These are phyloP conservation scores for Camellia japonica DNA, from an alignment of 148 eudicot species.

Conservation along the genomic window DNA sequence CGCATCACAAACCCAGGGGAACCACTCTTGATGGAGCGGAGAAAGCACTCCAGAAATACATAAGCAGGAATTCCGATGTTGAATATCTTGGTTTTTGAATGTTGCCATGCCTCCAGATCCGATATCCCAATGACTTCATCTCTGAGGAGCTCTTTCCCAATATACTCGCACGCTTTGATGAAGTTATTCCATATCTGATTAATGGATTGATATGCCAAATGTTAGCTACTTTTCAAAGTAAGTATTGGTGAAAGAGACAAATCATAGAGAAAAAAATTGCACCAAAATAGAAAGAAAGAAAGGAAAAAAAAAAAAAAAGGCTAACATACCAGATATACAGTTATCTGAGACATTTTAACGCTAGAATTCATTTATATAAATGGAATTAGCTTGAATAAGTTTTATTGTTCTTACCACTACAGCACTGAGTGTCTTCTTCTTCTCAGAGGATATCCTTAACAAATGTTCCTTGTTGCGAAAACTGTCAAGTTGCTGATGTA, in stretches of 20 bases:
- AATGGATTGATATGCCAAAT: not conserved
- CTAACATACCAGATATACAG: not conserved
- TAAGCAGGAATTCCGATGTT: constrained; percentile 21
- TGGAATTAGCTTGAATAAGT: not conserved
- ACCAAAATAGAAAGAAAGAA: not conserved
- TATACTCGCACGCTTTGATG: constrained; percentile 11
- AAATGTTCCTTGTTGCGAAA: not conserved
- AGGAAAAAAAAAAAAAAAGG: no score
- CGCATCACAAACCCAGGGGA: constrained; percentile 13
- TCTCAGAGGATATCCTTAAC: not conserved
- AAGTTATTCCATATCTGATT: constrained; percentile 12
- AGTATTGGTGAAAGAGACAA: not conserved
- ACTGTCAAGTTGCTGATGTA: not conserved
- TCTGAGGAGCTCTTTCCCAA: constrained; percentile 10
- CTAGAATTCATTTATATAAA: not conserved
- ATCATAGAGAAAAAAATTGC: not conserved
- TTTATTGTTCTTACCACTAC: not conserved
- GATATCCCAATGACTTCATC: not conserved
- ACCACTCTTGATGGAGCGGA: constrained; percentile 10
- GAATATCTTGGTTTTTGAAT: constrained; percentile 11
- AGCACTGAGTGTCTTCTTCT: not conserved
- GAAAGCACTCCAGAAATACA: constrained; percentile 17
- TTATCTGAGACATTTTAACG: not conserved
- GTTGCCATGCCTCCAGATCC: constrained; percentile 15
- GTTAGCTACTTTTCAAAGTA: not conserved